Base-by-base conservation (phyloP, 306 rosid species). In the Senna siamea region DNA sequence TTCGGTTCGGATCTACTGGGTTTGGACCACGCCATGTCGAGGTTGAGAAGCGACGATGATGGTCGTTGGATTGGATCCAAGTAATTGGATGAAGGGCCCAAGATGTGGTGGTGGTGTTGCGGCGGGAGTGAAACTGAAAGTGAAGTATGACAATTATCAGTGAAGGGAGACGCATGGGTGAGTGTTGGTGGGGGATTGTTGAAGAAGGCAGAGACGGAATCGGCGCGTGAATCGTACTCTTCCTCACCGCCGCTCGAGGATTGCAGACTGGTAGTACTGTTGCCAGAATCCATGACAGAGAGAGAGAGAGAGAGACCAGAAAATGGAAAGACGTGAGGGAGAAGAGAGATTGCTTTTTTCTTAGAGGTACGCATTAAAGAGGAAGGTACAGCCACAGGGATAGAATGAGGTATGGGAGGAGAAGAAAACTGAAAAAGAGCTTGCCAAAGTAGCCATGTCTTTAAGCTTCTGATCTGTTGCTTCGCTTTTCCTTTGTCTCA, bases 161-260 rank as follows among this genome's bases (percentile, higher is more conserved):
- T n/a, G n/a, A n/a, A n/a, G n/a, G n/a, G n/a, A n/a, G n/a, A n/a
- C n/a, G n/a, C n/a, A n/a, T n/a, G n/a, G n/a, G n/a, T n/a, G n/a
- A n/a, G n/a, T n/a, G n/a, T n/a, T n/a, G n/a, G n/a, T n/a, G n/a
- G n/a, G n/a, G n/a, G n/a, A n/a, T 56, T 60, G 77, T 69, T 79
- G 50, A 89, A 74, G 70, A 93, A 80, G 17, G 85, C 77, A 0
- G 96, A 88, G 70, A 89, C 56, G 28, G 91, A 78, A 1, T 81
- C 88, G 20, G 83, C 86, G 79, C 96, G 91, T 86, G 97, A 94
- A 64, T 94, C 95, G 74, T 88, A 87, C 77, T 90, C 96, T 2
- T 94, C 96, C 1, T 90, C 99, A 23, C 86, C 97, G 51, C 97
- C 91, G 53, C 98, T 94, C 2, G 97, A 92, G 20, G 97, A 92